Evolutionary conservation across 768 basidiomycete species (phyloP).

Genomic region (Pleurotus cornucopiae): DNA sequence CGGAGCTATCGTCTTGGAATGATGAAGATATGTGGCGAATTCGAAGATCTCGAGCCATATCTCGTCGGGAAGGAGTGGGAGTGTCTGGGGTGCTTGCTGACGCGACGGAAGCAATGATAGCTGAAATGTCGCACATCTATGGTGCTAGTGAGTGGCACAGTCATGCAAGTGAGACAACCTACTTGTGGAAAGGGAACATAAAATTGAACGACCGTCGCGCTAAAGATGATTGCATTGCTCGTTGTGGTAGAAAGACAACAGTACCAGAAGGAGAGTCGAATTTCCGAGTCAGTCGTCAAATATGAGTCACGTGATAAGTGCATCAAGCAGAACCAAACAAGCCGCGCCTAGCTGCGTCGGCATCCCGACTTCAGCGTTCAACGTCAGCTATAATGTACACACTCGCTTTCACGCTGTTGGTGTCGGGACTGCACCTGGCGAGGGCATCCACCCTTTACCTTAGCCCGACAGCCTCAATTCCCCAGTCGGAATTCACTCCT

Average conservation of each 20-base stretch:
- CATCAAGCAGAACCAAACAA: neutral
- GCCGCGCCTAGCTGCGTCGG: neutral
- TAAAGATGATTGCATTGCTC: neutral
- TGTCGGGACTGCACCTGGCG: constrained; percentile 32
- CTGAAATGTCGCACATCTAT: constrained; percentile 1
- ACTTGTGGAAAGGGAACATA: neutral
- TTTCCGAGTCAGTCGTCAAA: no score
- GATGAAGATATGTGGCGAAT: constrained; percentile 47
- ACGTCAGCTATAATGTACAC: neutral
- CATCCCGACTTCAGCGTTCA: neutral
- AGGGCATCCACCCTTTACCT: constrained; percentile 60
- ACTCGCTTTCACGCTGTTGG: constrained; percentile 18
- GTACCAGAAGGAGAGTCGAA: neutral
- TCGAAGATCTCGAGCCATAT: constrained; percentile 56
- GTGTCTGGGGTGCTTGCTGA: neutral
- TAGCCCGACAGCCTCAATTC: constrained; percentile 35
- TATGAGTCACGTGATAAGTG: neutral
- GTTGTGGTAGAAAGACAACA: neutral
- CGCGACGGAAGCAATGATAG: neutral
- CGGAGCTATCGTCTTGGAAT: constrained; percentile 36
- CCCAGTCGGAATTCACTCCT: constrained; percentile 38
- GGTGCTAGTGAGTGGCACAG: neutral
- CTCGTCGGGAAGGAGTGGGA: constrained; percentile 35
- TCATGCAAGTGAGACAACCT: neutral
- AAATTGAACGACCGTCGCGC: neutral